Evolutionary conservation across 164 flowering plant genomes (phyloP).

Genomic region (Vitis riparia): DNA sequence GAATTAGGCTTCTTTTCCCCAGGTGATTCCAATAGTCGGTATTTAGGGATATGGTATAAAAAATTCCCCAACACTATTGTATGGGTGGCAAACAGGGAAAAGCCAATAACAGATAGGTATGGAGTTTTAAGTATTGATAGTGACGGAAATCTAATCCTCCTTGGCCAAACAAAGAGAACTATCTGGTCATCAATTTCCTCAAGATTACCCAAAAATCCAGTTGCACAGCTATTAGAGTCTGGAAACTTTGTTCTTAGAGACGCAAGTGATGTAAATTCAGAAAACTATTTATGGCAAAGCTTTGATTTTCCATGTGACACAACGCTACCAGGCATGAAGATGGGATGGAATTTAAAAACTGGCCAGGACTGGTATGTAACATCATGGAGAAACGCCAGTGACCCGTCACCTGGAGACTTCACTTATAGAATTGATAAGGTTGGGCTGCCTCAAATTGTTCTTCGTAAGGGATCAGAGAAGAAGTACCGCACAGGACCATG

Average conservation of each 20-base stretch:
- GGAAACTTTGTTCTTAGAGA: no score
- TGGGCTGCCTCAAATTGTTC: background rate
- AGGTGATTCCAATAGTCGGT: background rate
- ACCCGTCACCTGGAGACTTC: background rate
- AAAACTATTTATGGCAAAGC: background rate
- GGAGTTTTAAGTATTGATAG: background rate
- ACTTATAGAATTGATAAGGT: background rate
- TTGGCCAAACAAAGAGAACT: no score
- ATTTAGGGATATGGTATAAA: constrained; percentile 15
- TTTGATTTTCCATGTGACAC: background rate
- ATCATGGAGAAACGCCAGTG: background rate
- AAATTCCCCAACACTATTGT: background rate
- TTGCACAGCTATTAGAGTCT: no score
- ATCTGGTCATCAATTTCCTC: no score
- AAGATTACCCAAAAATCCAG: no score
- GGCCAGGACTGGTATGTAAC: background rate
- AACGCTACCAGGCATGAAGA: background rate
- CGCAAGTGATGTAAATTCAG: no score
- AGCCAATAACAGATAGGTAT: constrained; percentile 1
- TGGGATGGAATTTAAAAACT: background rate
- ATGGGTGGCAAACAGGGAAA: constrained; percentile 21
- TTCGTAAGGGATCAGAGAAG: background rate
- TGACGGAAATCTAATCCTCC: background rate
- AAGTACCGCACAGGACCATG: background rate
- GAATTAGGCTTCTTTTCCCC: constrained; percentile 19